Evolutionary conservation across 2,329 filamentous ascomycete genomes (phyloP).

Genomic region (Didymella arachidicola): DNA sequence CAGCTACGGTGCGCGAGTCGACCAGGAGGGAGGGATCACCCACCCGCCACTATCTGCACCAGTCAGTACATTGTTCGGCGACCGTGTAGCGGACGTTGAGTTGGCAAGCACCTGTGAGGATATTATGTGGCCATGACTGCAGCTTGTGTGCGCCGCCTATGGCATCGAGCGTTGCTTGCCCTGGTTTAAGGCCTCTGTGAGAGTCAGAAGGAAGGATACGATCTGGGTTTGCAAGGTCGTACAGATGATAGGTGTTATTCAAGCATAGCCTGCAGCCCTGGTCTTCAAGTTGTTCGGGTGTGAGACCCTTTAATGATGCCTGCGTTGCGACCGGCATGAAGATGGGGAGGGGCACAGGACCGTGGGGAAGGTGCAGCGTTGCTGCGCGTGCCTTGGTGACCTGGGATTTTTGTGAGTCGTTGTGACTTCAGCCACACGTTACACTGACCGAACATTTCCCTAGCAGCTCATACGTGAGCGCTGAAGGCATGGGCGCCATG

Average conservation of each 20-base stretch:
- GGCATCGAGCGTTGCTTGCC: constrained; percentile 84
- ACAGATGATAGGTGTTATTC: constrained; percentile 97
- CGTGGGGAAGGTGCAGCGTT: constrained; percentile 86
- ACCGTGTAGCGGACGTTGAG: not conserved
- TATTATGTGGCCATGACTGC: constrained; percentile 94
- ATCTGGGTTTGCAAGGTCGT: constrained; percentile 12
- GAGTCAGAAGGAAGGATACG: constrained; percentile 28
- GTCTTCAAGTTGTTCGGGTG: constrained; percentile 87
- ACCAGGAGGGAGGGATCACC: constrained; percentile 38
- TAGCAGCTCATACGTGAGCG: constrained; percentile 49
- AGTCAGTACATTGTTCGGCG: constrained; percentile 33
- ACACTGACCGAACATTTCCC: constrained; percentile 49
- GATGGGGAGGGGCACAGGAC: constrained; percentile 84
- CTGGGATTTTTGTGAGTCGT: constrained; percentile 56
- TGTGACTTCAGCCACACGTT: no score
- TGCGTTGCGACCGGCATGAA: constrained; percentile 99
- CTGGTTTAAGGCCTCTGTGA: constrained; percentile 80
- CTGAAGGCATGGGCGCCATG: constrained; percentile 50
- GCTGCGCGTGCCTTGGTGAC: constrained; percentile 94
- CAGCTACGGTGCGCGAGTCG: constrained; percentile 33
- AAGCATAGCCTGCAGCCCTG: constrained; percentile 90
- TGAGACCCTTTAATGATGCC: constrained; percentile 91
- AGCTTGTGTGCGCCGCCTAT: constrained; percentile 93
- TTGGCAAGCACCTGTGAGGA: constrained; percentile 70
- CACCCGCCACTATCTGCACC: constrained; percentile 57